Percentiles rank a stretch among this genome's conserved stretches.
These are phyloP conservation scores for Amylocarpus encephaloides DNA, from an alignment of 2,329 filamentous ascomycete species.

Conservation along the genomic window DNA sequence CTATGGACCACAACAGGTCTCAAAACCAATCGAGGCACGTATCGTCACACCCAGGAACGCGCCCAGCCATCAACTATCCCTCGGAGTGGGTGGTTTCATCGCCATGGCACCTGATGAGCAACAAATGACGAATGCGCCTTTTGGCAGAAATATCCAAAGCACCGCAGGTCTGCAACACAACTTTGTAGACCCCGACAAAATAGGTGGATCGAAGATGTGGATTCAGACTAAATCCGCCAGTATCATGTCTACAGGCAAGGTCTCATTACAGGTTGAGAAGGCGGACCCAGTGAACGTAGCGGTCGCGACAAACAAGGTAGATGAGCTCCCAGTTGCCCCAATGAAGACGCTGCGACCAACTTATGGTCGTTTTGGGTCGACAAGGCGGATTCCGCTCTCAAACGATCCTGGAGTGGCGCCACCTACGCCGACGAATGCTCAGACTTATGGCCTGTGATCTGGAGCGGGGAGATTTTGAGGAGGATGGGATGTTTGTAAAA, in stretches of 20 bases:
- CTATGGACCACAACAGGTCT: constrained; percentile 50
- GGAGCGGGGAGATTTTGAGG: too few species aligned
- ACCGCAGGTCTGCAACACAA: constrained; percentile 3
- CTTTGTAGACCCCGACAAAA: constrained; percentile 24
- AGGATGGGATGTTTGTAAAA: too few species aligned
- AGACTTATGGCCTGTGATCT: too few species aligned
- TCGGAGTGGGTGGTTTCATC: constrained; percentile 31
- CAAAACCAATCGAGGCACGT: constrained; percentile 49
- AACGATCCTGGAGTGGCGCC: too few species aligned
- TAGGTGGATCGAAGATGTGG: constrained; percentile 29
- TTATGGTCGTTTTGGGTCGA: too few species aligned
- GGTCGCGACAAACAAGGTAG: constrained; percentile 23
- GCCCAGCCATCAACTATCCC: constrained; percentile 7
- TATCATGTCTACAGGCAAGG: constrained; percentile 27
- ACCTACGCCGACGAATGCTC: too few species aligned
- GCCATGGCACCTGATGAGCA: constrained; percentile 17
- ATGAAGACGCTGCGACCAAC: too few species aligned
- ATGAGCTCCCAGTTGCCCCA: constrained; percentile 10
- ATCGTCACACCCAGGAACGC: constrained; percentile 44
- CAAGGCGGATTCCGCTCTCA: too few species aligned
- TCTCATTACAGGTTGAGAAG: constrained; percentile 20
- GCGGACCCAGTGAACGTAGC: constrained; percentile 27
- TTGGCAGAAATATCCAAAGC: background rate
- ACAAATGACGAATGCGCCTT: constrained; percentile 7
- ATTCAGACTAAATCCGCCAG: constrained; percentile 25